Conservation (phyloP, 768 basidiomycete genomes). For the Tricholoma saponaceum region DNA sequence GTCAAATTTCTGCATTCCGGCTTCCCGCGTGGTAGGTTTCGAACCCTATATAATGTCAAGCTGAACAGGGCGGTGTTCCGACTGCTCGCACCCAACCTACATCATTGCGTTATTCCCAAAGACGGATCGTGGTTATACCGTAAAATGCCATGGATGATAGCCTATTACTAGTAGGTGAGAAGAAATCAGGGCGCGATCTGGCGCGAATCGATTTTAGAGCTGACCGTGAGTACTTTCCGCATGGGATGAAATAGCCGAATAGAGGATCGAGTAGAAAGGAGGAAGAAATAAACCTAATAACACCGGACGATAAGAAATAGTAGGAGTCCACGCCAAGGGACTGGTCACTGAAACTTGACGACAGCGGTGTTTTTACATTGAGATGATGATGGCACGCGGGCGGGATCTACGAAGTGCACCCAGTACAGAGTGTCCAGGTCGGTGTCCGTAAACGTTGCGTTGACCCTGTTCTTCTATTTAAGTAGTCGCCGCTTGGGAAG, state of each 20-base stretch:
- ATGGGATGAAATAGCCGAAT: background rate
- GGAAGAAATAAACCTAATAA: background rate
- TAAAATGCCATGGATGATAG: background rate
- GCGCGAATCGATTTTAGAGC: background rate
- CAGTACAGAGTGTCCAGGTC: too few relatives aligned
- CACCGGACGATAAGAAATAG: background rate
- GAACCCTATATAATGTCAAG: background rate
- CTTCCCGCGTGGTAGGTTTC: background rate
- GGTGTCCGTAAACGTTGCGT: background rate
- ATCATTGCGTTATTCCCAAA: background rate
- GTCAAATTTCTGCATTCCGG: background rate
- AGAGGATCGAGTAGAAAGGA: background rate
- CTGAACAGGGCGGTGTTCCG: background rate
- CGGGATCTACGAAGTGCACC: background rate
- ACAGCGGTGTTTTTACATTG: background rate
- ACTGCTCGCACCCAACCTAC: background rate
- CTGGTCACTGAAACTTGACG: background rate
- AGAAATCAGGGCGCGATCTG: too few relatives aligned
- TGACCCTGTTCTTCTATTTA: background rate
- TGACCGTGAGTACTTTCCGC: background rate
- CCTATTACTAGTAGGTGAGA: background rate
- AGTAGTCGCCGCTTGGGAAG: background rate
- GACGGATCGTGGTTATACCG: background rate
- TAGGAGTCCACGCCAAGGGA: background rate
- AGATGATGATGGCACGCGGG: background rate